Evolutionary conservation across 257 asterid species (phyloP).

Genomic region (Gynochthodes officinalis): DNA sequence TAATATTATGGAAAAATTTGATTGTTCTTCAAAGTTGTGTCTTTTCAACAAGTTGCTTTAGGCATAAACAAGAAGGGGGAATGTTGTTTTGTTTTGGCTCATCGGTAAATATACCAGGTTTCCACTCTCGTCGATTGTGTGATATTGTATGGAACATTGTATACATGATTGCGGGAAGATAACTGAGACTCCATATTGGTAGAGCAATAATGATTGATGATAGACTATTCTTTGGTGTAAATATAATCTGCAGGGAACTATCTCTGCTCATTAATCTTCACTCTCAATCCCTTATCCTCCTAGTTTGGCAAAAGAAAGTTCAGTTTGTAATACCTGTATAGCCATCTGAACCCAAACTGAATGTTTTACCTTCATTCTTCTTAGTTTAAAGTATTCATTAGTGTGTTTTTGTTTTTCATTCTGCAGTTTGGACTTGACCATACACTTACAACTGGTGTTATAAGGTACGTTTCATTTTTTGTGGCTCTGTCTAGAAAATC

Average conservation of each 20-base stretch:
- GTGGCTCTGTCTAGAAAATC: not conserved
- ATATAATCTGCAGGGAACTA: not conserved
- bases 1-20: not conserved
- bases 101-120: not conserved
- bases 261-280: not conserved
- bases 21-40: not conserved
- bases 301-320: not conserved
- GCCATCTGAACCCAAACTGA: not conserved
- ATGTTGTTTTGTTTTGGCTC: not conserved
- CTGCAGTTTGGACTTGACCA: conserved; percentile 99
- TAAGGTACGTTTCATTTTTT: conserved; percentile 51
- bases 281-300: not conserved
- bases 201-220: not conserved
- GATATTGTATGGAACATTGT: not conserved
- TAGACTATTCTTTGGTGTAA: not conserved
- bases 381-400: conserved; percentile 20
- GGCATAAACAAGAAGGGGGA: not conserved
- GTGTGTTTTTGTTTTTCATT: conserved; percentile 11
- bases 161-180: not conserved
- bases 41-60: not conserved
- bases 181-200: not conserved
- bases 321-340: not conserved
- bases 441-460: conserved; percentile 98
- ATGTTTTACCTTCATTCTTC: conserved; percentile 19
- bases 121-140: not conserved